phyloP scores from a whole-genome alignment of 768 basidiomycete genomes.

The Xanthoconium purpureum region DNA sequence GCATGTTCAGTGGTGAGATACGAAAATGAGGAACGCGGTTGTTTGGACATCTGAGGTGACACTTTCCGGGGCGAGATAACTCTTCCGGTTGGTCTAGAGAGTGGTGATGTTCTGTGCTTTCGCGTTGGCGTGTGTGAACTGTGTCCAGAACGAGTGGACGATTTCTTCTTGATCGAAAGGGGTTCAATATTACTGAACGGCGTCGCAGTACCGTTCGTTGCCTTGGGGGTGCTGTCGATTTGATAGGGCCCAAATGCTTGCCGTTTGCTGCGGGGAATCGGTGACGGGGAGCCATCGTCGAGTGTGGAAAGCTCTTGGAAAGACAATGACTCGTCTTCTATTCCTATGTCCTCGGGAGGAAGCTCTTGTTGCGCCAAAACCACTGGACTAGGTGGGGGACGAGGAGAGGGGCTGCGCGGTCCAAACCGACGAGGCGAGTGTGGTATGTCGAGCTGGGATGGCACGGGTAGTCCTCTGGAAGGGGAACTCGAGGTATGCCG shows the following conservation, averaged over 20 bases:
- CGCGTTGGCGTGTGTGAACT: slow-evolving; percentile 35
- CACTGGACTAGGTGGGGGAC: slow-evolving; percentile 49
- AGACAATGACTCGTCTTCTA: slow-evolving; percentile 38
- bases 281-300: slow-evolving; percentile 39
- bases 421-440: slow-evolving; percentile 60
- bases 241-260: slow-evolving; percentile 61
- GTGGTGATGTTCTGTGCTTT: slow-evolving; percentile 49
- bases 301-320: slow-evolving; percentile 27
- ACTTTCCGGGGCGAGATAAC: slow-evolving; percentile 50
- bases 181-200: slow-evolving; percentile 59
- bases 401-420: slow-evolving; percentile 72
- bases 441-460: slow-evolving; percentile 45
- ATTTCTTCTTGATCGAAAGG: slow-evolving; percentile 82
- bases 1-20: slow-evolving; percentile 36
- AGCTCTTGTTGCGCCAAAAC: slow-evolving; percentile 27
- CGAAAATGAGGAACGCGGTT: slow-evolving; percentile 22
- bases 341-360: slow-evolving; percentile 46
- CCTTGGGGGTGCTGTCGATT: slow-evolving; percentile 53
- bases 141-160: slow-evolving; percentile 51
- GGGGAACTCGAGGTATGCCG: slow-evolving; percentile 43
- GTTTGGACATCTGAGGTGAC: slow-evolving; percentile 51
- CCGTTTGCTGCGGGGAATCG: slow-evolving; percentile 69
- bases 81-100: slow-evolving; percentile 43
- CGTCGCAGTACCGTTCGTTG: slow-evolving; percentile 31
- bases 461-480: slow-evolving; percentile 24